Base-by-base conservation (phyloP, 2,329 filamentous ascomycete species). In the Byssothecium circinans region DNA sequence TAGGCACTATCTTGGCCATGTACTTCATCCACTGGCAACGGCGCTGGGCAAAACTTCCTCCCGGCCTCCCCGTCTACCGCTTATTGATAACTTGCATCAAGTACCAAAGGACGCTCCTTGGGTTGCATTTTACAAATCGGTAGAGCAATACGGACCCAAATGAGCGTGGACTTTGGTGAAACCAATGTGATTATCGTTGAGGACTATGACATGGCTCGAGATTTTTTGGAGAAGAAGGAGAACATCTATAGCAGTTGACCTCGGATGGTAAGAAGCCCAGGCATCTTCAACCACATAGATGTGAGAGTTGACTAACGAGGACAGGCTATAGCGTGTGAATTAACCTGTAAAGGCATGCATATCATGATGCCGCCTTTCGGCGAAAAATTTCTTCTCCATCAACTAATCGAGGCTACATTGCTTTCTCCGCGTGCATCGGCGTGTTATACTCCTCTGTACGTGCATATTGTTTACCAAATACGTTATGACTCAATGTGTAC, bases 151-250 rank as follows among this genome's bases (percentile, higher is more conserved):
- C 45, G 69, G 70, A 2, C 65, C 65, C 54, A 72, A 3, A 60
- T 71, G n/a, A 59, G 56, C 20, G 53, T 60, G 4, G 58, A 67
- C 32, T 64, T 68, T 30, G 68, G 67, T 6, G 58, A 58, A 5
- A 56, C 60, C 4, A 68, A 58, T 15, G 53, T 70, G 5, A 64
- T 73, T 14, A 44, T 65, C 65, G 71, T 82, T 47, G 76, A 77
- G 48, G 74, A 78, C 38, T 72, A 74, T 3, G 74, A 74, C 62
- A 66, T 71, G 2, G 77, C 77, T 0, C 75, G 74, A 18, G 78
- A 81, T 12, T 61, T 81, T 10, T 74, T 82, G n/a, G 77, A 79
- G 45, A 79, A 78, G 57, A 72, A 75, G 36, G 75, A 75, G 0
- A 73, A 72, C 11, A 74, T 77, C 44, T 81, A 80, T 57, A 73